These are phyloP conservation scores for Hypomyces perniciosus DNA, from an alignment of 2,329 filamentous ascomycete species.

Conservation along the genomic window DNA sequence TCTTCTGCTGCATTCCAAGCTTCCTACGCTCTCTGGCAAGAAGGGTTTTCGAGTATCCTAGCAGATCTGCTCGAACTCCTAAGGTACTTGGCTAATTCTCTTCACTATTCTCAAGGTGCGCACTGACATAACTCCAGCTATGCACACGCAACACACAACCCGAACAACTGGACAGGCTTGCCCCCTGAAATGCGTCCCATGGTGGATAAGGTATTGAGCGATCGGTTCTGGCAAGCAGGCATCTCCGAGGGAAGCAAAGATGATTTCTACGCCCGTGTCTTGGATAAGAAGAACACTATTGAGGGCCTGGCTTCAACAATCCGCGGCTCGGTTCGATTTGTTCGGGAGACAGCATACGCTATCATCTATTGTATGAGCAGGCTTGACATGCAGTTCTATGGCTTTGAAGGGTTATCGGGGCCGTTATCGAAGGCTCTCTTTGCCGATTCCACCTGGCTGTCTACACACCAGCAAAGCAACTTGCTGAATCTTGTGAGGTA, in stretches of 20 bases:
- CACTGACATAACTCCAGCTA: constrained; percentile 46
- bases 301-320: constrained; percentile 94
- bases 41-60: constrained; percentile 75
- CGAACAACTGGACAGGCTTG: constrained; percentile 73
- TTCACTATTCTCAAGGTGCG: constrained; percentile 5
- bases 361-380: constrained; percentile 91
- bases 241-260: constrained; percentile 95
- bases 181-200: constrained; percentile 70
- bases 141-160: constrained; percentile 86
- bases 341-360: constrained; percentile 89
- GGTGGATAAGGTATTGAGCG: constrained; percentile 78
- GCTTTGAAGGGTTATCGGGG: constrained; percentile 74
- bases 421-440: constrained; percentile 82
- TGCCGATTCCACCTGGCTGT: constrained; percentile 72
- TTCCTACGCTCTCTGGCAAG: constrained; percentile 77
- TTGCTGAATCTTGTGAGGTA: constrained; percentile 82
- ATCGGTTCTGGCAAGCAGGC: constrained; percentile 96
- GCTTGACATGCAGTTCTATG: constrained; percentile 83
- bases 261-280: constrained; percentile 89
- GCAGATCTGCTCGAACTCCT: constrained; percentile 80
- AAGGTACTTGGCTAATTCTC: constrained; percentile 39
- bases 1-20: constrained; percentile 66
- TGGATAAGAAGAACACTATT: constrained; percentile 79
- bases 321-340: constrained; percentile 78
- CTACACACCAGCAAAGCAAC: constrained; percentile 90